These are phyloP conservation scores for Agrocybe pediades DNA, from an alignment of 768 basidiomycete genomes.

Conservation along the genomic window DNA sequence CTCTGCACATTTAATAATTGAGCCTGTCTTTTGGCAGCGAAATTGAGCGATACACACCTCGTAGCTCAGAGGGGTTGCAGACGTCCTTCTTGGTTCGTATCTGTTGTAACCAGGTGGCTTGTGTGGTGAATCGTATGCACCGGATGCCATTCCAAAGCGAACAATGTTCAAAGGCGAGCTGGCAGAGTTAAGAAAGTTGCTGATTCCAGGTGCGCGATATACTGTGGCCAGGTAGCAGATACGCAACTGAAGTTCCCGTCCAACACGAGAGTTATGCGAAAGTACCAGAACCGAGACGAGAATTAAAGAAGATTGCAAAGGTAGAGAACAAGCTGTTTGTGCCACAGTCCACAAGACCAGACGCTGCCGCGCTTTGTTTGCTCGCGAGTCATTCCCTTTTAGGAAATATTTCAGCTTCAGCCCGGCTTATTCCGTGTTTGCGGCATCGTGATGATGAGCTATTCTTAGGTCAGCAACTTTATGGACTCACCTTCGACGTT, in stretches of 20 bases:
- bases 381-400: not conserved
- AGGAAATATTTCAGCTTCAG: not conserved
- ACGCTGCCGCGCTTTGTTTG: not conserved
- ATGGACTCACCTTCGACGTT: slow-evolving; percentile 27
- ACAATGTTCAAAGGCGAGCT: slow-evolving; percentile 10
- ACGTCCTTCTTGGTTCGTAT: slow-evolving; percentile 35
- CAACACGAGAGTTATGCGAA: not conserved
- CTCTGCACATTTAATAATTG: slow-evolving; percentile 31
- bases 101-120: slow-evolving; percentile 31
- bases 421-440: not conserved
- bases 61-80: slow-evolving; percentile 31
- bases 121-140: slow-evolving; percentile 39
- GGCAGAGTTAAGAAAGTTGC: not conserved
- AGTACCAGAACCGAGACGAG: not conserved
- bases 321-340: not conserved
- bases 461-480: slow-evolving; percentile 17
- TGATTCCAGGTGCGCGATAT: not conserved
- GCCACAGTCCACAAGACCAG: not conserved
- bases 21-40: slow-evolving; percentile 7
- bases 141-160: slow-evolving; percentile 39
- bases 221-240: not conserved
- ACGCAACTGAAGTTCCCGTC: no score
- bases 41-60: slow-evolving; percentile 36
- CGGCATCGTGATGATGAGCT: slow-evolving; percentile 1
- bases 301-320: not conserved